phyloP scores from a whole-genome alignment of 2,329 filamentous ascomycete species.

The Davidsoniella virescens region DNA sequence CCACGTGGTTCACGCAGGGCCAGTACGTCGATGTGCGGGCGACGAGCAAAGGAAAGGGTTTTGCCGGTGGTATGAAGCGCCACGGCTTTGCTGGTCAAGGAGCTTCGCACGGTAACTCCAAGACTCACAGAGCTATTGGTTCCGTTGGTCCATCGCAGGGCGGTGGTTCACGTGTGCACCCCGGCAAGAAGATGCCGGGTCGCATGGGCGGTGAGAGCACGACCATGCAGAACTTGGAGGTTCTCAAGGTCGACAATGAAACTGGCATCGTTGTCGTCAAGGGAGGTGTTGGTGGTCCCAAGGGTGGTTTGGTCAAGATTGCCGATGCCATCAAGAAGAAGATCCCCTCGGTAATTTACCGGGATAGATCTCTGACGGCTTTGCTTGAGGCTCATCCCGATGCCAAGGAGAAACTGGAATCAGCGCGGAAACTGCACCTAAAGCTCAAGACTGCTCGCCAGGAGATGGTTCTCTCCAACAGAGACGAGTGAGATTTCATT shows the following conservation, averaged over 20 bases:
- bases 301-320: constrained; percentile 68
- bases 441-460: constrained; percentile 36
- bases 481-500: constrained; percentile 14
- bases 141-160: constrained; percentile 81
- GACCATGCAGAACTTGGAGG: constrained; percentile 80
- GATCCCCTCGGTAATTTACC: constrained; percentile 31
- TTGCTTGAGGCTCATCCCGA: constrained; percentile 28
- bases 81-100: constrained; percentile 81
- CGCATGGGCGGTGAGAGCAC: constrained; percentile 82
- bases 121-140: constrained; percentile 85
- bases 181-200: constrained; percentile 96
- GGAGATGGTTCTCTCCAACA: constrained; percentile 14
- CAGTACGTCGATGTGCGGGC: constrained; percentile 79
- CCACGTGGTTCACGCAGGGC: constrained; percentile 83
- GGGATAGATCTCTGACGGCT: constrained; percentile 1
- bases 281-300: constrained; percentile 75
- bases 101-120: constrained; percentile 86
- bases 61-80: constrained; percentile 95
- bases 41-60: constrained; percentile 74
- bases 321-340: constrained; percentile 83
- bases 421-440: constrained; percentile 34
- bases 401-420: constrained; percentile 29
- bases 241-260: constrained; percentile 73
- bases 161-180: constrained; percentile 77
- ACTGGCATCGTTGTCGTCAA: constrained; percentile 79